Evolutionary conservation across 495 filamentous ascomycete genomes (phyloP).

Genomic region (Penicillium crystallinum): DNA sequence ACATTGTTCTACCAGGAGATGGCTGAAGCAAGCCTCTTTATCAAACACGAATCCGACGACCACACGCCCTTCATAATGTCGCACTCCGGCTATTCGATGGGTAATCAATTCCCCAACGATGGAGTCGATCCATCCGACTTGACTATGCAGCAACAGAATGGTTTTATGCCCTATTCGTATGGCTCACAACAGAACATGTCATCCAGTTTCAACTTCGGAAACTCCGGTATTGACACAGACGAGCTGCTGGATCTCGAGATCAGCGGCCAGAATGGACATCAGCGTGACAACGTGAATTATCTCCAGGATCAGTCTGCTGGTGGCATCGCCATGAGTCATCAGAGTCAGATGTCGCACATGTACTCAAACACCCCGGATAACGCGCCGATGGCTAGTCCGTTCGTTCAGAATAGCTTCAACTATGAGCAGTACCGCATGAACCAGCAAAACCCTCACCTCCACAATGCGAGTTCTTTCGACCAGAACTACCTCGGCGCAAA

Average conservation of each 20-base stretch:
- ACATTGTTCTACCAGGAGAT: constrained; percentile 19
- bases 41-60: constrained; percentile 75
- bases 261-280: constrained; percentile 40
- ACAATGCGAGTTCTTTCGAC: constrained; percentile 48
- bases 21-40: constrained; percentile 55
- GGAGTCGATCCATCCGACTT: constrained; percentile 85
- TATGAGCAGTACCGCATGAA: constrained; percentile 65
- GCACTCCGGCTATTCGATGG: constrained; percentile 57
- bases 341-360: constrained; percentile 58
- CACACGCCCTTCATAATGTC: constrained; percentile 51
- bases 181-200: constrained; percentile 49
- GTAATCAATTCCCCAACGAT: constrained; percentile 62
- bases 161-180: constrained; percentile 47
- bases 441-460: constrained; percentile 50
- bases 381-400: constrained; percentile 82
- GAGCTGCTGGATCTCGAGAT: constrained; percentile 50
- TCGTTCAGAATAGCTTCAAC: constrained; percentile 64
- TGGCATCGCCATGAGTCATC: constrained; percentile 46
- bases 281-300: constrained; percentile 39
- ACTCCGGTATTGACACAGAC: constrained; percentile 51
- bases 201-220: constrained; percentile 48
- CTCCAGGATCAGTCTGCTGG: constrained; percentile 42
- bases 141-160: constrained; percentile 56
- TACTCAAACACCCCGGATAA: constrained; percentile 87
- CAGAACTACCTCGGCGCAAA: constrained; percentile 45